Evolutionary conservation across 345 rosid species (phyloP).

Genomic region (Eucalyptus decipiens): DNA sequence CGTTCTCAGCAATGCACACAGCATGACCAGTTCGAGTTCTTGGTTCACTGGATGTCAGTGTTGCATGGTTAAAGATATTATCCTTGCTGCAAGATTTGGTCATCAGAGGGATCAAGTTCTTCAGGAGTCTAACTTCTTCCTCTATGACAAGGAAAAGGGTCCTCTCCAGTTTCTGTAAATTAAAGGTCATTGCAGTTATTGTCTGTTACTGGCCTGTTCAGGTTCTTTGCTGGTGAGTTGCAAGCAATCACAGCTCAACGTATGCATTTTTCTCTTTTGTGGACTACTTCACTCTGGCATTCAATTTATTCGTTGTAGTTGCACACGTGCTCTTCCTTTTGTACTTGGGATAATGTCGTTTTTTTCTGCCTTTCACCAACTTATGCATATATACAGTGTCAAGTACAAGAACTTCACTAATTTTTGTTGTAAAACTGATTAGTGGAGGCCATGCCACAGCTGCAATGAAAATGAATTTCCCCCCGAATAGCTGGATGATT

Average conservation of each 20-base stretch:
- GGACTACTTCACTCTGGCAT: neutral
- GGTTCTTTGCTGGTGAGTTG: neutral
- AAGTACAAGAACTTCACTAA: neutral
- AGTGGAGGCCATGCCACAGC: neutral
- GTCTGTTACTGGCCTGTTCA: neutral
- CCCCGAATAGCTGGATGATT: neutral
- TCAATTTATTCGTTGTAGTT: neutral
- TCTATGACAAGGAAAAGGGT: neutral
- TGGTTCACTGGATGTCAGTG: neutral
- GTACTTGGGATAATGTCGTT: neutral
- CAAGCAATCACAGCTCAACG: neutral
- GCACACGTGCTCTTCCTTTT: neutral
- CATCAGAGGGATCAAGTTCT: neutral
- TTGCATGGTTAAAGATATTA: neutral
- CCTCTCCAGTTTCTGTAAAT: neutral
- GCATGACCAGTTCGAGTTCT: neutral
- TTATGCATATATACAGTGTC: neutral
- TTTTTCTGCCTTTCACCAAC: neutral
- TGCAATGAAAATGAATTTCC: neutral
- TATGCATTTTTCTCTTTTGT: neutral
- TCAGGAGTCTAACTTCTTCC: neutral
- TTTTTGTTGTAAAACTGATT: neutral
- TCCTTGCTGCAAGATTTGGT: neutral
- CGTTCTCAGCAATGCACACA: neutral
- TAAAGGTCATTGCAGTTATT: neutral